Conservation (phyloP, 2,329 filamentous ascomycete genomes). For the Trichoderma aggressivum region DNA sequence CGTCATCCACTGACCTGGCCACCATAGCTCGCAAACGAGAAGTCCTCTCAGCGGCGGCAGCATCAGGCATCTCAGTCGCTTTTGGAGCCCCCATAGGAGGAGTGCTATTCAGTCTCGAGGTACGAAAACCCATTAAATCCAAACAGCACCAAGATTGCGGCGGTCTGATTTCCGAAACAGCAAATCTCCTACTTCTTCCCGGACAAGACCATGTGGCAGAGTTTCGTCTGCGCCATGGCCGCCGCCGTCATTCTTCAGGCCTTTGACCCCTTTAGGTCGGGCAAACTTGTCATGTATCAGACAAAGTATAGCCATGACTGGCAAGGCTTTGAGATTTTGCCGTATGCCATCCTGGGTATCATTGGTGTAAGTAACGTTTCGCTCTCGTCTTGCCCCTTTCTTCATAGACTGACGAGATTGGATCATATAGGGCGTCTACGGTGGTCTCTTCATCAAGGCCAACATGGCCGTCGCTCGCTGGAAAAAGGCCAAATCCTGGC, state of each 20-base stretch:
- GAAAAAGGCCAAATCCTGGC: slow-evolving; percentile 64
- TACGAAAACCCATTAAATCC: slow-evolving; percentile 32
- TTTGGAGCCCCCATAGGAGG: slow-evolving; percentile 94
- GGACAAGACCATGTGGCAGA: slow-evolving; percentile 99
- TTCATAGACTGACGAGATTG: not conserved
- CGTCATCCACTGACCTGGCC: not conserved
- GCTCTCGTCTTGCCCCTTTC: too few species aligned
- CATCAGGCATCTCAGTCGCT: slow-evolving; percentile 87
- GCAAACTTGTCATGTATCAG: slow-evolving; percentile 93
- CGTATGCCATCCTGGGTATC: slow-evolving; percentile 82
- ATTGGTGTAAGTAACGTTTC: slow-evolving; percentile 55
- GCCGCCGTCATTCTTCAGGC: slow-evolving; percentile 90
- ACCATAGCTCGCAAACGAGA: slow-evolving; percentile 80
- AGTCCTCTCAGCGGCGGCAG: slow-evolving; percentile 86
- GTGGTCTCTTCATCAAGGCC: slow-evolving; percentile 87
- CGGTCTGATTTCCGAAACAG: slow-evolving; percentile 34
- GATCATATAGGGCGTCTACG: slow-evolving; percentile 70
- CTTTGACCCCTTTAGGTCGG: slow-evolving; percentile 89
- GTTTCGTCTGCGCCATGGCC: slow-evolving; percentile 99
- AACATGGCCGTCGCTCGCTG: slow-evolving; percentile 85
- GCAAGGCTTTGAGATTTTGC: slow-evolving; percentile 91
- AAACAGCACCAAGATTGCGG: not conserved
- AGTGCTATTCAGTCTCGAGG: slow-evolving; percentile 91
- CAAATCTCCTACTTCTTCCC: slow-evolving; percentile 97
- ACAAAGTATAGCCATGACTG: slow-evolving; percentile 88